phyloP scores from a whole-genome alignment of 805 yeast genomes.

The Candida chilensis region DNA sequence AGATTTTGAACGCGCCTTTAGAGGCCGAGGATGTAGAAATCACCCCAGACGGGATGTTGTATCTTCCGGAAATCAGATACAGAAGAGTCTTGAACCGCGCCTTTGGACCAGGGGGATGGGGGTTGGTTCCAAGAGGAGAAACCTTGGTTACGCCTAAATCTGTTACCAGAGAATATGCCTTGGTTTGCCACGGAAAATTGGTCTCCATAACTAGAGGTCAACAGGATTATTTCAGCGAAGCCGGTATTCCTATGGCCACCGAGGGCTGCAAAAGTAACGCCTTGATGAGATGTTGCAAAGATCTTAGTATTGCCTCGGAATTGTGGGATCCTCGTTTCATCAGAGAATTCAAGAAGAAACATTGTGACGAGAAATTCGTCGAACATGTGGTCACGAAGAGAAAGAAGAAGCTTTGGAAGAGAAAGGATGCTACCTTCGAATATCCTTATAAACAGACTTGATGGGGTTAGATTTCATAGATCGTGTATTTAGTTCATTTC shows the following conservation, averaged over 20 bases:
- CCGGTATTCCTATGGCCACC: constrained; percentile 87
- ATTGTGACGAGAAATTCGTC: constrained; percentile 78
- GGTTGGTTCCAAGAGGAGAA: constrained; percentile 87
- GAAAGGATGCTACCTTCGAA: constrained; percentile 73
- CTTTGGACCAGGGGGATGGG: constrained; percentile 99
- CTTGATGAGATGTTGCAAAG: constrained; percentile 96
- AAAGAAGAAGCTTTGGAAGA: constrained; percentile 89
- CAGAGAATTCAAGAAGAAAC: constrained; percentile 47
- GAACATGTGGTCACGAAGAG: constrained; percentile 76
- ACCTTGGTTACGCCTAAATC: constrained; percentile 65
- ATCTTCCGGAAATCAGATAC: constrained; percentile 92
- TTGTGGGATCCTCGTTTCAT: constrained; percentile 96
- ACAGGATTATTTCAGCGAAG: constrained; percentile 82
- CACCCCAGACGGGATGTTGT: constrained; percentile 90
- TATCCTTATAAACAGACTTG: constrained; percentile 77
- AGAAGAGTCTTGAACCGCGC: constrained; percentile 82
- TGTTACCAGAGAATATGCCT: constrained; percentile 84
- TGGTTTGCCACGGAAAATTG: constrained; percentile 78
- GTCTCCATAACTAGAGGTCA: constrained; percentile 94
- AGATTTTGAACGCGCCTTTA: constrained; percentile 54
- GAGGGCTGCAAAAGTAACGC: constrained; percentile 98
- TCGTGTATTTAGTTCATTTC: no score
- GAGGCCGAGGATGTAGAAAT: constrained; percentile 74
- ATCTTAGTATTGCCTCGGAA: constrained; percentile 92
- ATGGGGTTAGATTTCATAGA: no score